Evolutionary conservation across 2,329 filamentous ascomycete genomes (phyloP).

Genomic region (Hymenoscyphus salicellus): DNA sequence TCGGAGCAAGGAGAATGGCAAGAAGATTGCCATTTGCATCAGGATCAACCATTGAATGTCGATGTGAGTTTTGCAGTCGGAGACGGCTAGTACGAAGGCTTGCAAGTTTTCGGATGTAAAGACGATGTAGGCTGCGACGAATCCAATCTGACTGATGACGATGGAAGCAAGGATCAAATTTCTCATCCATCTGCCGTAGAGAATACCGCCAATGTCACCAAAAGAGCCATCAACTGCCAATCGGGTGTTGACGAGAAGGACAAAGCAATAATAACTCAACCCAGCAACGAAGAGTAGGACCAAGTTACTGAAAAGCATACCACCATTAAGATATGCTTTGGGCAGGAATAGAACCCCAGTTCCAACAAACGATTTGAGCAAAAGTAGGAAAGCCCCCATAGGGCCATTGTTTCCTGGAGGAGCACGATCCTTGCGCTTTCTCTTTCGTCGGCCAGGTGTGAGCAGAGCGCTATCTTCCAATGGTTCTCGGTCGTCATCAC

Average conservation of each 20-base stretch:
- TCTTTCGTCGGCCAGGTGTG: constrained; percentile 68
- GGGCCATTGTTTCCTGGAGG: constrained; percentile 74
- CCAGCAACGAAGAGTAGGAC: constrained; percentile 82
- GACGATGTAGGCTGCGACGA: constrained; percentile 92
- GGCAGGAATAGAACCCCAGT: constrained; percentile 93
- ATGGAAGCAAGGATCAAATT: constrained; percentile 85
- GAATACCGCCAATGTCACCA: constrained; percentile 88
- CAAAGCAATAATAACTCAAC: constrained; percentile 96
- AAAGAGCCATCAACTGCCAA: constrained; percentile 89
- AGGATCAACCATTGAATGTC: constrained; percentile 87
- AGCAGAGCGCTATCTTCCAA: constrained; percentile 85
- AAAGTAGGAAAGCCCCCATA: constrained; percentile 74
- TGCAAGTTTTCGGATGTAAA: constrained; percentile 95
- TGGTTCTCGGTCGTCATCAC: constrained; percentile 70
- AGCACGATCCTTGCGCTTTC: constrained; percentile 72
- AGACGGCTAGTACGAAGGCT: constrained; percentile 89
- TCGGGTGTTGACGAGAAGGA: constrained; percentile 83
- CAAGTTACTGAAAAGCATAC: constrained; percentile 93
- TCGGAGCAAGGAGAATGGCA: constrained; percentile 87
- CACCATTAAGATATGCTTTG: constrained; percentile 89
- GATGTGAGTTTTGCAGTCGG: constrained; percentile 80
- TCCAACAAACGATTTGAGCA: constrained; percentile 97
- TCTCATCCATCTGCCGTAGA: constrained; percentile 90
- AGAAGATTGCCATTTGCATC: constrained; percentile 91
- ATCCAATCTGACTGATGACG: constrained; percentile 91